Conservation (phyloP, 805 yeast species). For the Myxozyma geophila region DNA sequence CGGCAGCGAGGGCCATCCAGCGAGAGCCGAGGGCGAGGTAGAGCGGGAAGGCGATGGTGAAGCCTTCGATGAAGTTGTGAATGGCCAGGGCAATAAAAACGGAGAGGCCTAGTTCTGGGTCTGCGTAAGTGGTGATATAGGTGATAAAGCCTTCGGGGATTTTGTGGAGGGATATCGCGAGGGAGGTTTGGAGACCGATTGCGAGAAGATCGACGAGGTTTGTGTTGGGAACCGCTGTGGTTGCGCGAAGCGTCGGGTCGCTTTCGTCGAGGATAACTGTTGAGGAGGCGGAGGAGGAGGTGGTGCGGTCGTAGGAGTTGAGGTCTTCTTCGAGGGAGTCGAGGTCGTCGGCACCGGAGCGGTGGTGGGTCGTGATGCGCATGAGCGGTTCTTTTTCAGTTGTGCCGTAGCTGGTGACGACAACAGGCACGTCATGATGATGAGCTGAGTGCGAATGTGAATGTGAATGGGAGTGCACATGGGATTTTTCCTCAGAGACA, state of each 20-base stretch:
- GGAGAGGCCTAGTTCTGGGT: slow-evolving; percentile 71
- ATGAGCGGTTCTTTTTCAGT: slow-evolving; percentile 12
- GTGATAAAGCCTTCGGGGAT: slow-evolving; percentile 94
- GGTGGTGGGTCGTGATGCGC: slow-evolving; percentile 1
- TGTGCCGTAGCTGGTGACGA: slow-evolving; percentile 11
- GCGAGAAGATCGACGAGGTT: slow-evolving; percentile 81
- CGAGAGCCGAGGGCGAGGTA: slow-evolving; percentile 73
- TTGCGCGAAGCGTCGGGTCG: slow-evolving; percentile 42
- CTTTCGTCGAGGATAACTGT: slow-evolving; percentile 25
- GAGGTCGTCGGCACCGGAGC: background rate
- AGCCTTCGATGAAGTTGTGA: slow-evolving; percentile 93
- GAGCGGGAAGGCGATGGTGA: slow-evolving; percentile 88
- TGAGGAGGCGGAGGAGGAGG: slow-evolving; percentile 20
- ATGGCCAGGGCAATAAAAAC: slow-evolving; percentile 83
- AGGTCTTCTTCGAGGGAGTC: slow-evolving; percentile 8
- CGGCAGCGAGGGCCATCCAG: slow-evolving; percentile 63
- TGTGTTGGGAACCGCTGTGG: slow-evolving; percentile 70
- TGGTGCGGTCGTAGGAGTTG: background rate
- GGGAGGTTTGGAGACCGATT: slow-evolving; percentile 86
- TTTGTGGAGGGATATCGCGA: slow-evolving; percentile 87
- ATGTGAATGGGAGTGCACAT: slow-evolving; percentile 23
- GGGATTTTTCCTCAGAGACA: slow-evolving; percentile 6
- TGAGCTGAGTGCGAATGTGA: background rate
- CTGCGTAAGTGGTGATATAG: slow-evolving; percentile 72
- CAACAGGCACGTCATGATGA: background rate